Conservation (phyloP, 78 protist genomes). For the Dictyostelium capitatum region DNA sequence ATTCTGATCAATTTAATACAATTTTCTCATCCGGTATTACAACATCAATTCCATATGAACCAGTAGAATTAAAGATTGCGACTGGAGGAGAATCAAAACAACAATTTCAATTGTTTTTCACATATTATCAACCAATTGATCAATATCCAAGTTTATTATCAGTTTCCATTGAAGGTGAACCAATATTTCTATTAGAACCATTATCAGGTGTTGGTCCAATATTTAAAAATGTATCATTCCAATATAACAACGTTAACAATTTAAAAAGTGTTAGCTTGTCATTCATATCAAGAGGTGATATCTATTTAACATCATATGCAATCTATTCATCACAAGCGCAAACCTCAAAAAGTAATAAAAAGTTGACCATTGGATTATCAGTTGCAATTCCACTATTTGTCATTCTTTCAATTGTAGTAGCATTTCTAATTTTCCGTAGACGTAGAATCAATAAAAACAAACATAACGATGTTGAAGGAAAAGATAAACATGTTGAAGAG, state of each 20-base stretch:
- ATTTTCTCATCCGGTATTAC: background rate
- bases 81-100: background rate
- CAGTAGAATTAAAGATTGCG: background rate
- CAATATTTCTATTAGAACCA: background rate
- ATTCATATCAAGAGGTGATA: background rate
- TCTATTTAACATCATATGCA: background rate
- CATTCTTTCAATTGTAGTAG: too few relatives aligned
- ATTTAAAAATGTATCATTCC: background rate
- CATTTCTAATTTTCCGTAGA: too few relatives aligned
- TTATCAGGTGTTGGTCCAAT: background rate
- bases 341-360: too few relatives aligned
- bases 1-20: background rate
- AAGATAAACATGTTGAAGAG: too few relatives aligned
- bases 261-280: background rate
- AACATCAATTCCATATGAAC: background rate
- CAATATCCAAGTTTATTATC: slow-evolving; percentile 1
- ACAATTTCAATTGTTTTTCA: background rate
- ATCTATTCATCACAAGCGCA: background rate
- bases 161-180: background rate
- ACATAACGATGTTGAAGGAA: too few relatives aligned
- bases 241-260: background rate
- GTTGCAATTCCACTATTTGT: background rate
- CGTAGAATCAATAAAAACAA: too few relatives aligned
- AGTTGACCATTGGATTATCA: background rate
- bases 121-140: slow-evolving; percentile 14